Evolutionary conservation across 352 stramenopile genomes (phyloP).

Genomic region (Phytophthora sp.): DNA sequence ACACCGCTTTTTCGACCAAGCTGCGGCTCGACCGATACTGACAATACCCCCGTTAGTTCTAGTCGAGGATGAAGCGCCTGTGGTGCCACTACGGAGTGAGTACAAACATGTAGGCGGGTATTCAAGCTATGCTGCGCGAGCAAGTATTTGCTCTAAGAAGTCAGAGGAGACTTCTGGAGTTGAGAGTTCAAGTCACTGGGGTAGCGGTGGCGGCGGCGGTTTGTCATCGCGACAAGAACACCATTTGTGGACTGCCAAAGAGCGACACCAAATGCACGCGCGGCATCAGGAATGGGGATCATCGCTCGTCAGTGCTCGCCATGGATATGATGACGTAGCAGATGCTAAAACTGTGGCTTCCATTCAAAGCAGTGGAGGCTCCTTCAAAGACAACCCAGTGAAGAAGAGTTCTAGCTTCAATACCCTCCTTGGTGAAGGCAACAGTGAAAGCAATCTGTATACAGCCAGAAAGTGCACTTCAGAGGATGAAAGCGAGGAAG

Average conservation of each 20-base stretch:
- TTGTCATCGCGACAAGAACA: conserved; percentile 31
- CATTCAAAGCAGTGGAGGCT: conserved; percentile 23
- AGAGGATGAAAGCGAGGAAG: conserved; percentile 38
- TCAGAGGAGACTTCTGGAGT: conserved; percentile 1
- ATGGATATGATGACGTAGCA: conserved; percentile 12
- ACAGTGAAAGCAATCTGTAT: conserved; percentile 12
- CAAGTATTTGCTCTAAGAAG: conserved; percentile 17
- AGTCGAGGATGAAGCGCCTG: conserved; percentile 15
- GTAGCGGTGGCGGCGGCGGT: conserved; percentile 12
- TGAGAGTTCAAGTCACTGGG: conserved; percentile 11
- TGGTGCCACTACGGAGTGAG: conserved; percentile 23
- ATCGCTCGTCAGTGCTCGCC: conserved; percentile 21
- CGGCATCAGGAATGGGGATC: conserved; percentile 28
- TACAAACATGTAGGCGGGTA: conserved; percentile 11
- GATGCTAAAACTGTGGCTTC: conserved; percentile 16
- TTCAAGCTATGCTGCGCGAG: conserved; percentile 12
- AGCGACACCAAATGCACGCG: conserved; percentile 15
- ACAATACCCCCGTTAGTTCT: conserved; percentile 23
- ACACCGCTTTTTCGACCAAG: conserved; percentile 92
- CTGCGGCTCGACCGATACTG: conserved; percentile 50
- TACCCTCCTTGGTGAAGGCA: background rate
- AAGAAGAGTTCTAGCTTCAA: conserved; percentile 33
- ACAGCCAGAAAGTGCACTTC: conserved; percentile 29
- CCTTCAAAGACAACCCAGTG: background rate
- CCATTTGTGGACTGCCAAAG: conserved; percentile 24